Base-by-base conservation (phyloP, 2,329 filamentous ascomycete genomes). In the Hirsutella minnesotensis region DNA sequence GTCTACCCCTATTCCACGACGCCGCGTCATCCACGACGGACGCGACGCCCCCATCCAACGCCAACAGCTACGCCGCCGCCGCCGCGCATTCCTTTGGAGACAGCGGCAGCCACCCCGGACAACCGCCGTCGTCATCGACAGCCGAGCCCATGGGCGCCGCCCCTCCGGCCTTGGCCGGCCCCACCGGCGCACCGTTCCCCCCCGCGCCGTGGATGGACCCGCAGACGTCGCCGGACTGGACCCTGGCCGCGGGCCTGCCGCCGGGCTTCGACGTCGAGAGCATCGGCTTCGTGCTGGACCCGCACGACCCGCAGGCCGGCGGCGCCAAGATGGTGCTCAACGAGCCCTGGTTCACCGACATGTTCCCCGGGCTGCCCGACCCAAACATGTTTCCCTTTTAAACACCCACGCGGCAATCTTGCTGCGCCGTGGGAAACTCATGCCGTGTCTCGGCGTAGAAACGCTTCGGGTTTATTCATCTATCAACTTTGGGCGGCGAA, bases 261-360 rank as follows among this genome's bases (percentile, higher is more conserved):
- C 46, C 52, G 10, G 53, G 50, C 15, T 53, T 60, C 46, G 56
- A 62, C 42, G 51, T 60, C 38, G 57, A 57, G 38, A 48, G 52
- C 15, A 44, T 61, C 33, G 57, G 54, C 21, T 40, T 59, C 16
- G 52, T 51, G 1, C 46, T 49, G 9, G 56, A 54, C 8, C 43
- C 49, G 3, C 53, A 54, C 39, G 54, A 53, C 29, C 50, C 53
- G 42, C 54, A 59, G 42, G 57, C 58, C 46, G 57, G 62, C 15
- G 59, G 58, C 9, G 54, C 62, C 40, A 54, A 57, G 29, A 61
- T 60, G 46, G 55, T 62, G 41, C 53, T 66, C 40, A 56, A 60
- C 44, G 65, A 68, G 43, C 60, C 62, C 13, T 67, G 65, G 58
- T 59, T 66, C 43, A 61, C 52, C 9, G 57, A 60, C 39, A 55